phyloP scores from a whole-genome alignment of 768 basidiomycete genomes.

The Sporobolomyces roseus region DNA sequence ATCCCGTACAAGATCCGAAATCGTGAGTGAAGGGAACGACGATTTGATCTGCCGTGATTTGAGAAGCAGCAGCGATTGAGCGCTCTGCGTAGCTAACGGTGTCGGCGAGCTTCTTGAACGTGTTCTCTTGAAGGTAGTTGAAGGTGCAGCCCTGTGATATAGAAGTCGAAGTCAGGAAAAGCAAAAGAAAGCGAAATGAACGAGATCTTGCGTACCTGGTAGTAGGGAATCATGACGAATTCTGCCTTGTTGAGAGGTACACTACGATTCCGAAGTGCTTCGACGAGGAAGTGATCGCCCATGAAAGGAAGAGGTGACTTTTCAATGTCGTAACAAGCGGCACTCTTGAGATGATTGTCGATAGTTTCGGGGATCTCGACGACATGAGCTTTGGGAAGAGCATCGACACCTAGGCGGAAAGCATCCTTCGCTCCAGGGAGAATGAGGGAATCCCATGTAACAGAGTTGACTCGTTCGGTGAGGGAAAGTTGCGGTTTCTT shows the following conservation, averaged over 20 bases:
- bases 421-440: constrained; percentile 38
- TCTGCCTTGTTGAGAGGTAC: constrained; percentile 39
- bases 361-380: constrained; percentile 37
- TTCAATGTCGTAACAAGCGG: constrained; percentile 41
- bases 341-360: constrained; percentile 38
- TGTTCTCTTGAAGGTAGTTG: constrained; percentile 43
- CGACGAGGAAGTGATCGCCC: constrained; percentile 43
- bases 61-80: constrained; percentile 25
- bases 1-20: constrained; percentile 44
- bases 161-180: neutral
- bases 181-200: neutral
- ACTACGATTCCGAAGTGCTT: constrained; percentile 31
- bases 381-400: constrained; percentile 36
- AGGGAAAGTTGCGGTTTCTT: constrained; percentile 10
- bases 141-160: constrained; percentile 42
- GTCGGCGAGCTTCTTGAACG: constrained; percentile 44
- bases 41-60: constrained; percentile 36
- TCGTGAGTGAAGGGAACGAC: constrained; percentile 45
- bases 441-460: constrained; percentile 42
- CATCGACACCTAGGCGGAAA: constrained; percentile 24
- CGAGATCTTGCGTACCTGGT: constrained; percentile 26
- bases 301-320: constrained; percentile 37
- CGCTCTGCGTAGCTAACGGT: constrained; percentile 39
- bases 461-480: constrained; percentile 27
- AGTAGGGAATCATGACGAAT: constrained; percentile 43